Base-by-base conservation (phyloP, 306 rosid genomes). In the Sechiopsis laciniata region DNA sequence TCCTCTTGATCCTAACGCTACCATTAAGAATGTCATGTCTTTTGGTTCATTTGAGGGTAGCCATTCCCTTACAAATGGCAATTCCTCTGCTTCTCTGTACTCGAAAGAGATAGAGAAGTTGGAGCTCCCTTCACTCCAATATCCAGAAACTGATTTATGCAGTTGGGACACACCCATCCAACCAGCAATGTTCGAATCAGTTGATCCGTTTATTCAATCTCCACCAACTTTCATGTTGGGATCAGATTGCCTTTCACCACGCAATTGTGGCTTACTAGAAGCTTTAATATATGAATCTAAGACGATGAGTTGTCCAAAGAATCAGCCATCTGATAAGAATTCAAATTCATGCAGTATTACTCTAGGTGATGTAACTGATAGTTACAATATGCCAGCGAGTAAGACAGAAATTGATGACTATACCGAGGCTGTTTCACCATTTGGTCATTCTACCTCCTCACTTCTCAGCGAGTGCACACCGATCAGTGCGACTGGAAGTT, bases 51-150 rank as follows among this genome's bases (percentile, higher is more conserved):
- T 66, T 50, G 80, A 58, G 53, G 95, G 87, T 77, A 52, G 88
- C 88, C 99, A 91, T 86, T 84, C 97, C 84, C 88, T 85, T 79
- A 78, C 89, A 80, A 91, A 91, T 95, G 97, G 92, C 87, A 89
- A 87, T 81, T 85, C 86, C 90, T 89, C 97, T 63, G 84, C 96
- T 91, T 95, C 97, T 77, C 77, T 75, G 91, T 90, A 96, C 77
- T 54, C 80, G 74, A 78, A 35, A 50, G 90, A 85, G 92, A 83
- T 86, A 71, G 85, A 78, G 97, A 91, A 94, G 97, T 82, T 73
- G 83, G 99, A 95, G 97, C 99, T 95, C 97, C 99, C 99, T 95
- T 95, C 99, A 91, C 89, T 91, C 99, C 99, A 95, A 95, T 88
- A 85, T 95, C 77, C 92, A 77, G 89, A 91, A 82, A 81, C 89